A percentile compares a stretch with the other conserved stretches of the same genome.
Conservation (phyloP, 495 filamentous ascomycete species). For the Apiosordaria backusii region DNA sequence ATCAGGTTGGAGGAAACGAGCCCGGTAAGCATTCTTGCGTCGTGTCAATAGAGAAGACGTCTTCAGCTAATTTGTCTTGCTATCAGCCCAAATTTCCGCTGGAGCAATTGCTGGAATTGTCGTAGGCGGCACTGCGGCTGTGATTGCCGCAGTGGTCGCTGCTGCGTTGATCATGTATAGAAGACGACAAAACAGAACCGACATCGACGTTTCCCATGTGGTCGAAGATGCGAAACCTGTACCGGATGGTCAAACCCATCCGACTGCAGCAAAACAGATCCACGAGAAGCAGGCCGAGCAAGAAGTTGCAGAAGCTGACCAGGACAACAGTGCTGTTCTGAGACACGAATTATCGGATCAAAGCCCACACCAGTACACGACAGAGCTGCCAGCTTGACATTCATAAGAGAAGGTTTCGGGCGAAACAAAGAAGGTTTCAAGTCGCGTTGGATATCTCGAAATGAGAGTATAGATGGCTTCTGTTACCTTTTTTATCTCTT, state of each 20-base stretch:
- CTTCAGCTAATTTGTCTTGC: neutral
- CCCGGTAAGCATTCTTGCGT: neutral
- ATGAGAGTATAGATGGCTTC: too few relatives aligned
- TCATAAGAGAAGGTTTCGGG: too few relatives aligned
- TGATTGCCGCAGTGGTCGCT: neutral
- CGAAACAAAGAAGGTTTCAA: too few relatives aligned
- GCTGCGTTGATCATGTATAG: neutral
- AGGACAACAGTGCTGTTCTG: neutral
- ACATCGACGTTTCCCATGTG: neutral
- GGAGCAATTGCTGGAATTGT: conserved; percentile 3
- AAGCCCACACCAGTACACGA: neutral
- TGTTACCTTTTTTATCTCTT: too few relatives aligned
- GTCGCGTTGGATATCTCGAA: too few relatives aligned
- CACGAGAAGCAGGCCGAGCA: neutral
- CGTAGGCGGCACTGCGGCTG: neutral
- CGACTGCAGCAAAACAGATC: neutral
- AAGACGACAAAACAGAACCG: neutral
- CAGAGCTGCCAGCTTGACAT: neutral
- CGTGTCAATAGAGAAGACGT: neutral
- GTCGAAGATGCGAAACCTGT: neutral
- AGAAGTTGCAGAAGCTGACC: conserved; percentile 1
- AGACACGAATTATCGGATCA: neutral
- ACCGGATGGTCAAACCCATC: neutral
- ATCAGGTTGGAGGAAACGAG: neutral
- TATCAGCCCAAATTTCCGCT: neutral